Evolutionary conservation across 495 filamentous ascomycete species (phyloP), one percentile per base, ranked within the genome.

Genomic region (Neurospora cerealis): DNA sequence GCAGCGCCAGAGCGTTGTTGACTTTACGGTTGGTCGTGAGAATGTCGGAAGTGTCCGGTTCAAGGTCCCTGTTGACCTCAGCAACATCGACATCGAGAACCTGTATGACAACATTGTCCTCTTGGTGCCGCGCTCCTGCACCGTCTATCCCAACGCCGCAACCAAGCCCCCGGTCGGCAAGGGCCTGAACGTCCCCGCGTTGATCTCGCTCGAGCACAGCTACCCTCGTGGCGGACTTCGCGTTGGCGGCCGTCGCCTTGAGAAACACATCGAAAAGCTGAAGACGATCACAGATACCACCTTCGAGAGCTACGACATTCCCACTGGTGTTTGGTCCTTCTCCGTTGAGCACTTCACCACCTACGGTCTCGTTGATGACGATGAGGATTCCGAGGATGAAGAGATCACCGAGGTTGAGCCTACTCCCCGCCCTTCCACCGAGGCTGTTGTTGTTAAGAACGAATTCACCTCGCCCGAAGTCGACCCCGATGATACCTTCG

Each of bases 281-380:
- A 91, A 87, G 83, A 76, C 69, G 3, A 92, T 97, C 40, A 82
- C 82, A 37, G 92, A 93, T 78, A 97, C 96, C 8, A 88, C 89
- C 41, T 97, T 97, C 75, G 84, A 93, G 69, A 84, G 86, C 74
- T 99, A 97, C 81, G 87, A 95, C 48, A 83, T 79, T 46, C 87
- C 92, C 24, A 93, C 89, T 39, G 96, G 96, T 71, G 88, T 92
- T 34, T 99, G 96, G 96, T 87, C 88, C 8, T 99, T 99, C 84
- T 90, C 85, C 24, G 96, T 99, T 46, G 89, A 93, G 74, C 96
- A 99, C 82, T 99, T 94, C 82, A 97, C 94, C 19, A 97, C 94
- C 10, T 99, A 99, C 80, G 94, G 91, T n/a, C 85, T 98, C 70
- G 91, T 94, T 75, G 93, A 96, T 75, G 92, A 95, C 60, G 92